A percentile compares a stretch with the other conserved stretches of the same genome.
These are phyloP conservation scores for Wickerhamiella australiensis DNA, from an alignment of 805 yeast genomes.

Conservation along the genomic window DNA sequence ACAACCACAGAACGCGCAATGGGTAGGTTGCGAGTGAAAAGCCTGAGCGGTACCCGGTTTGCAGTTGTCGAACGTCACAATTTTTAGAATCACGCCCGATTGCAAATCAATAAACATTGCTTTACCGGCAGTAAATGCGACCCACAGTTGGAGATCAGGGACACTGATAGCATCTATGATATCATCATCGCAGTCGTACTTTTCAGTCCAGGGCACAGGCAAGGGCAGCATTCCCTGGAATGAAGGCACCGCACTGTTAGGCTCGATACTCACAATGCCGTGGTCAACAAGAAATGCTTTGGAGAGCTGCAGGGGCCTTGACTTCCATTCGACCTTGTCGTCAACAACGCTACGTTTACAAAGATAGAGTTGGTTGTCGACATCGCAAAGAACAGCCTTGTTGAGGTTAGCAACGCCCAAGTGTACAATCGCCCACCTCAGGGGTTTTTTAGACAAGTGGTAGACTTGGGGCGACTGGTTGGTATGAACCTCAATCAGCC, in stretches of 20 bases:
- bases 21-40: conserved; percentile 74
- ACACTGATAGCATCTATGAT: conserved; percentile 16
- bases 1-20: conserved; percentile 85
- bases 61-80: conserved; percentile 49
- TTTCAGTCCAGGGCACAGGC: conserved; percentile 11
- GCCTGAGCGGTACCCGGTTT: conserved; percentile 50
- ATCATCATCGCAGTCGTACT: neutral
- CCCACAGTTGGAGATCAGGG: conserved; percentile 23
- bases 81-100: conserved; percentile 58
- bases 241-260: neutral
- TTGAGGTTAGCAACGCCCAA: neutral
- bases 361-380: conserved; percentile 2
- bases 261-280: neutral
- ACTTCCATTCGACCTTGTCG: neutral
- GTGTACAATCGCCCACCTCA: neutral
- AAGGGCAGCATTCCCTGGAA: neutral
- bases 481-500: conserved; percentile 10
- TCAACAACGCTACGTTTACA: conserved; percentile 1
- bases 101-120: conserved; percentile 51
- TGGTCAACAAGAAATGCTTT: neutral
- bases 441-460: neutral
- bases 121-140: conserved; percentile 17
- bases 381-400: neutral
- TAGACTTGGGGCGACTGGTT: conserved; percentile 4
- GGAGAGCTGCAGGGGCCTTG: neutral